These are phyloP conservation scores for Astrothelium subdiscretum DNA, from an alignment of 495 filamentous ascomycete species.

Conservation along the genomic window DNA sequence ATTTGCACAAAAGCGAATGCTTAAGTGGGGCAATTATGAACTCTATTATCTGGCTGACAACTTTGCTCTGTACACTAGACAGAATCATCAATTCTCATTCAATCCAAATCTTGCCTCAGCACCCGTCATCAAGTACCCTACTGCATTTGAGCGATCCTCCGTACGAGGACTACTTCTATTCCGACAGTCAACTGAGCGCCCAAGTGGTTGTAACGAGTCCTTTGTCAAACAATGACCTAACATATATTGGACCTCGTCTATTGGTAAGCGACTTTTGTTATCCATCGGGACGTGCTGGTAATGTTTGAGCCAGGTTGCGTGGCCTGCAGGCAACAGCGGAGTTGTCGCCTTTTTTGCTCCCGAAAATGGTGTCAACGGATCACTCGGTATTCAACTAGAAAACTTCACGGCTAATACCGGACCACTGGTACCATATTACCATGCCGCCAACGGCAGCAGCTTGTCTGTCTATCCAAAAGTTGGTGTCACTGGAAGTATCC, in stretches of 20 bases:
- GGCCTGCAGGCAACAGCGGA: slow-evolving; percentile 56
- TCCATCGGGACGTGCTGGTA: not conserved
- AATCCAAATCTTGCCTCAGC: no score
- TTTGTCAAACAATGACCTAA: slow-evolving; percentile 39
- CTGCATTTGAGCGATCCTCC: slow-evolving; percentile 33
- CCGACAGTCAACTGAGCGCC: slow-evolving; percentile 40
- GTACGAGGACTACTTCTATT: slow-evolving; percentile 53
- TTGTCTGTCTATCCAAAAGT: slow-evolving; percentile 31
- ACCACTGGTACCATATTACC: slow-evolving; percentile 31
- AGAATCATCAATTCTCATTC: no score
- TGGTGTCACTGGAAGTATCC: slow-evolving; percentile 39
- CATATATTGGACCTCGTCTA: slow-evolving; percentile 42
- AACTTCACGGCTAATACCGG: slow-evolving; percentile 30
- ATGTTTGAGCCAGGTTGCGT: slow-evolving; percentile 33
- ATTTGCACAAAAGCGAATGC: no score
- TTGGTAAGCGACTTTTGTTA: slow-evolving; percentile 20
- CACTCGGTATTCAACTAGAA: slow-evolving; percentile 38
- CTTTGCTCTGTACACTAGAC: no score
- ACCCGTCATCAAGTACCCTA: not conserved
- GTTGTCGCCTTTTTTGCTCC: slow-evolving; percentile 43
- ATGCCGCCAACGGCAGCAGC: slow-evolving; percentile 13
- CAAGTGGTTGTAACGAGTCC: slow-evolving; percentile 51
- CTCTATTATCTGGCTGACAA: no score
- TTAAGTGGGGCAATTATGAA: no score
- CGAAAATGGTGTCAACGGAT: slow-evolving; percentile 41